phyloP scores from a whole-genome alignment of 352 stramenopile genomes.

The Blastocystis sp. region DNA sequence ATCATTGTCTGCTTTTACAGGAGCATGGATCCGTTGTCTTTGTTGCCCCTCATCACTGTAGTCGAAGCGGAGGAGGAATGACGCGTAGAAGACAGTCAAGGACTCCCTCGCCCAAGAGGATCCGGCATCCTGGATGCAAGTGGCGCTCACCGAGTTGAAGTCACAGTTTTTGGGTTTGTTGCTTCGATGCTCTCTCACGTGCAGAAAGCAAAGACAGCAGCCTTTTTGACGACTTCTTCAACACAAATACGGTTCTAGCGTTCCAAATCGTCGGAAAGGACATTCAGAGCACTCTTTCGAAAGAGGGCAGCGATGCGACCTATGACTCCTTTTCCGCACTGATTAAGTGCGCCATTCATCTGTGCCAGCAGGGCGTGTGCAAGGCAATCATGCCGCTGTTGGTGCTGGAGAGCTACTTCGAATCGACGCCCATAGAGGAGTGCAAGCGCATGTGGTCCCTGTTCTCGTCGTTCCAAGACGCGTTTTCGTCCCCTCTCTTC shows the following conservation, averaged over 20 bases:
- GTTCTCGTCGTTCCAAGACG: conserved; percentile 51
- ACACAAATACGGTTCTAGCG: not conserved
- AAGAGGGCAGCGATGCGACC: not conserved
- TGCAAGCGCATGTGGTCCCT: conserved; percentile 34
- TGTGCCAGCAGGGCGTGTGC: not conserved
- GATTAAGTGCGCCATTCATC: not conserved
- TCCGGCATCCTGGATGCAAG: not conserved
- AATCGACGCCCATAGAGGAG: conserved; percentile 43
- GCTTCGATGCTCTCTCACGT: not conserved
- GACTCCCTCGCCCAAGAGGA: conserved; percentile 6
- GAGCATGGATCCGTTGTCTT: conserved; percentile 47
- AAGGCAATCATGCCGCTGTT: conserved; percentile 34
- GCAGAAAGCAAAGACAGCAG: not conserved
- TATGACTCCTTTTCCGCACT: not conserved
- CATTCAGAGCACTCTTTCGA: not conserved
- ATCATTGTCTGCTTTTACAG: not conserved
- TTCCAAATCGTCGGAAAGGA: conserved; percentile 50
- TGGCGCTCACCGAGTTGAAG: not conserved
- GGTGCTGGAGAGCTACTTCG: conserved; percentile 42
- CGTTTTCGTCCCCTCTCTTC: conserved; percentile 19
- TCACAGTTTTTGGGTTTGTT: not conserved
- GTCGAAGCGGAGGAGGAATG: not conserved
- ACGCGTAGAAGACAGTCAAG: conserved; percentile 13
- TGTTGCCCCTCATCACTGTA: conserved; percentile 38
- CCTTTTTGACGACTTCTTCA: not conserved